These are phyloP conservation scores for Mariannaea sp. DNA, from an alignment of 2,329 filamentous ascomycete species.

Conservation along the genomic window DNA sequence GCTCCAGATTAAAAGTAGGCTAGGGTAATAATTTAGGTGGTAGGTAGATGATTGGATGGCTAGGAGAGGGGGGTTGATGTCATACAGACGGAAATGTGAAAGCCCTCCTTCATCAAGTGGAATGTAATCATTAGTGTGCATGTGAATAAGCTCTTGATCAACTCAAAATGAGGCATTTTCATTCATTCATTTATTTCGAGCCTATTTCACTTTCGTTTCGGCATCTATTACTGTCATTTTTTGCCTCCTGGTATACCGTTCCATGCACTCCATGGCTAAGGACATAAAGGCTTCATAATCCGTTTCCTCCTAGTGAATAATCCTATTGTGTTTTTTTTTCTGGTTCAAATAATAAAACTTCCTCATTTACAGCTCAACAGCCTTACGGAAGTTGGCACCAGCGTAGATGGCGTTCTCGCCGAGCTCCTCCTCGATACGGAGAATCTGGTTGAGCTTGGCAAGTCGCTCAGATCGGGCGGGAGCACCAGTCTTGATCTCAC, in stretches of 20 bases:
- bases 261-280: constrained; percentile 27
- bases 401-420: constrained; percentile 90
- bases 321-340: no score
- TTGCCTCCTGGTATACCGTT: constrained; percentile 35
- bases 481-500: constrained; percentile 99
- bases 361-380: constrained; percentile 78
- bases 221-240: constrained; percentile 37
- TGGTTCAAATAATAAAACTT: no score
- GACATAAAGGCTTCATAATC: constrained; percentile 30
- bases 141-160: neutral
- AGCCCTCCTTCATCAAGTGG: no score
- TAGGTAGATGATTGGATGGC: no score
- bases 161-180: constrained; percentile 18
- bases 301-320: no score
- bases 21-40: no score
- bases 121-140: no score
- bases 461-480: constrained; percentile 96
- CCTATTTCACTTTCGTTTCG: constrained; percentile 35
- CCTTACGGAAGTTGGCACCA: constrained; percentile 86
- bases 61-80: no score
- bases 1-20: no score
- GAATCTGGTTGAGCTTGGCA: constrained; percentile 99
- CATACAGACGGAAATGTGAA: no score
- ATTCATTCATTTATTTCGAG: constrained; percentile 26
- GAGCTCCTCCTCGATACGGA: constrained; percentile 99